Conservation (phyloP, 805 yeast genomes). For the Tetrapisispora taiwanensis region DNA sequence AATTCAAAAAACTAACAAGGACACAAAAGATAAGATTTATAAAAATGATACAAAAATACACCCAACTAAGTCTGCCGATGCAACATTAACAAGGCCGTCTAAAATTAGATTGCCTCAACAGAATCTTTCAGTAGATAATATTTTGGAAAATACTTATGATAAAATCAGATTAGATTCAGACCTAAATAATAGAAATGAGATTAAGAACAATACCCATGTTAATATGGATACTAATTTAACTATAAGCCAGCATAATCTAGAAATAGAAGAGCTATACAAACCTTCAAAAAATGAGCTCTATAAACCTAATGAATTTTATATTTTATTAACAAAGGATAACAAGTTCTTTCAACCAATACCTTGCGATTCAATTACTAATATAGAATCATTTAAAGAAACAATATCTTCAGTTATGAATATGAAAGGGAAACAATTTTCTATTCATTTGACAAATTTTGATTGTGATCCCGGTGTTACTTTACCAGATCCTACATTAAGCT, state of each 20-base stretch:
- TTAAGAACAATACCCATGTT: neutral
- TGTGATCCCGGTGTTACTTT: slow-evolving; percentile 47
- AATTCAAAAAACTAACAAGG: neutral
- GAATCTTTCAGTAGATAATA: neutral
- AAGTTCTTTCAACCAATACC: slow-evolving; percentile 42
- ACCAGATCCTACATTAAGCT: slow-evolving; percentile 38
- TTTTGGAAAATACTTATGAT: neutral
- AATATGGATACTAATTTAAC: no score
- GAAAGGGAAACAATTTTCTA: slow-evolving; percentile 22
- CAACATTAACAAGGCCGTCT: slow-evolving; percentile 6
- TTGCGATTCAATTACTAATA: slow-evolving; percentile 23
- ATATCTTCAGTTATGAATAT: slow-evolving; percentile 31
- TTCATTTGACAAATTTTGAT: slow-evolving; percentile 63
- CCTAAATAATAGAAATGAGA: neutral
- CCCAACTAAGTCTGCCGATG: slow-evolving; percentile 5
- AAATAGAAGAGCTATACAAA: neutral
- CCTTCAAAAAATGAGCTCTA: neutral
- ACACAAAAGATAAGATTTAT: neutral
- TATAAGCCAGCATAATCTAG: neutral
- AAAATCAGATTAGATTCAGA: neutral
- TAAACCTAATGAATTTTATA: slow-evolving; percentile 20
- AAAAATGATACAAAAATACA: neutral
- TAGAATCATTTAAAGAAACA: slow-evolving; percentile 32
- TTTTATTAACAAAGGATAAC: slow-evolving; percentile 61
- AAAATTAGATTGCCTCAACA: neutral